Base-by-base conservation (phyloP, 2,329 filamentous ascomycete genomes). In the Pyricularia grisea region DNA sequence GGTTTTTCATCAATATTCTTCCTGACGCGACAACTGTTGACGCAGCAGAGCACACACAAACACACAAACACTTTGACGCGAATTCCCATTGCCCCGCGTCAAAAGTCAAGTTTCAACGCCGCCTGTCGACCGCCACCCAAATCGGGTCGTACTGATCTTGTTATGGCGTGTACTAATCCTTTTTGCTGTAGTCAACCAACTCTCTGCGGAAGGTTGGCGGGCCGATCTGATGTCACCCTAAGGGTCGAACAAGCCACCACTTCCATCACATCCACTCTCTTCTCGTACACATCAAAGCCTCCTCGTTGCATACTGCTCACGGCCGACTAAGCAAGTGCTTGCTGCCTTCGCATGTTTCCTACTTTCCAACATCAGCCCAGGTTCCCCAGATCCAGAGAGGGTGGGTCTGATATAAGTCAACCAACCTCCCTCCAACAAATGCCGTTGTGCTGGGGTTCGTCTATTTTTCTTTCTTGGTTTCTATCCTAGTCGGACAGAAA, bases 311-410 rank as follows among this genome's bases (percentile, higher is more conserved):
- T 63, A 10, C 27, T 63, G 23, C 60, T 28, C 60, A 63, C 60
- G 60, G 60, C 60, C 60, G 60, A 63, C 60, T 63, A 63, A 63
- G 60, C 60, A 63, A 63, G 60, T 63, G 25, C 60, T 28, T 63
- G 60, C 60, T 63, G 60, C 60, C 60, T 63, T 63, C 25, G 60
- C 60, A 63, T 17, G 12, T 28, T 3, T 11, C 25, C 12, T 63
- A 27, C 60, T 30, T 36, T 3, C 27, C 3, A 28, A 17, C 27
- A 28, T 28, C 60, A 17, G 60, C 25, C 25, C 25, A 63, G 42
- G 42, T 63, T 28, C 12, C 25, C 27, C 25, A 14, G 25, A 63
- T 30, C 27, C 17, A 63, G 6, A 4, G 27, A 63, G 60, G 33
- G 60, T 63, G 60, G 60, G 60, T 23, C 60, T 63, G 60, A 9